A percentile compares a stretch with the other conserved stretches of the same genome.
Evolutionary conservation across 2,329 filamentous ascomycete species (phyloP).

Genomic region (Xylariales sp.): DNA sequence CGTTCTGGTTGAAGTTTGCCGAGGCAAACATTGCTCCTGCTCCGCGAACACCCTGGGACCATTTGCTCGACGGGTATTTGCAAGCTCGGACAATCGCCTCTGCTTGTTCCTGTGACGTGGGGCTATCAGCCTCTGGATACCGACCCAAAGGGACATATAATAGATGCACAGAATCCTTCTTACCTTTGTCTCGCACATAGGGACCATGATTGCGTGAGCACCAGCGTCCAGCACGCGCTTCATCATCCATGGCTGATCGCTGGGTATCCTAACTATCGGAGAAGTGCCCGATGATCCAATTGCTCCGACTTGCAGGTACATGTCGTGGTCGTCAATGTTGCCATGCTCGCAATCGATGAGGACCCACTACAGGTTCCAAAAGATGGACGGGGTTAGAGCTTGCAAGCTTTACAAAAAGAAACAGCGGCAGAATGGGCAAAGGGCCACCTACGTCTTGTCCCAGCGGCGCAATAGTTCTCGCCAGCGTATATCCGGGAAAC

Average conservation of each 20-base stretch:
- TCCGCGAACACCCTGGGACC: constrained; percentile 19
- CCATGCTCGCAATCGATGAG: constrained; percentile 19
- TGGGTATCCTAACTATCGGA: constrained; percentile 16
- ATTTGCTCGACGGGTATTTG: constrained; percentile 20
- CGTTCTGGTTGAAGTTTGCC: constrained; percentile 20
- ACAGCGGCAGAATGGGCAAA: background rate
- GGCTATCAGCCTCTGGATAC: background rate
- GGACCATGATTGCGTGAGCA: constrained; percentile 26
- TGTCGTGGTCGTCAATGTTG: constrained; percentile 17
- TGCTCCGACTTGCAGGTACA: constrained; percentile 15
- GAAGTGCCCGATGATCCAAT: constrained; percentile 15
- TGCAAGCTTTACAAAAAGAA: too few species aligned
- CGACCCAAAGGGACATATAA: too few species aligned
- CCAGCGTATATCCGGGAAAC: constrained; percentile 25
- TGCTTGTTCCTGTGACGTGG: constrained; percentile 3
- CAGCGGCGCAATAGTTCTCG: constrained; percentile 21
- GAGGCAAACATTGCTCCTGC: constrained; percentile 24
- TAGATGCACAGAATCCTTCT: background rate
- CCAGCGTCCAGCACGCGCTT: constrained; percentile 25
- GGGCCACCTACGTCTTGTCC: constrained; percentile 22
- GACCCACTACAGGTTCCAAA: constrained; percentile 10
- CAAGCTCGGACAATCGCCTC: constrained; percentile 15
- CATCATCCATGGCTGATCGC: constrained; percentile 23
- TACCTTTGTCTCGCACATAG: constrained; percentile 16
- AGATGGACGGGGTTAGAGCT: too few species aligned